Base-by-base conservation (phyloP, 2,329 filamentous ascomycete genomes). In the Fusarium subtropicale region DNA sequence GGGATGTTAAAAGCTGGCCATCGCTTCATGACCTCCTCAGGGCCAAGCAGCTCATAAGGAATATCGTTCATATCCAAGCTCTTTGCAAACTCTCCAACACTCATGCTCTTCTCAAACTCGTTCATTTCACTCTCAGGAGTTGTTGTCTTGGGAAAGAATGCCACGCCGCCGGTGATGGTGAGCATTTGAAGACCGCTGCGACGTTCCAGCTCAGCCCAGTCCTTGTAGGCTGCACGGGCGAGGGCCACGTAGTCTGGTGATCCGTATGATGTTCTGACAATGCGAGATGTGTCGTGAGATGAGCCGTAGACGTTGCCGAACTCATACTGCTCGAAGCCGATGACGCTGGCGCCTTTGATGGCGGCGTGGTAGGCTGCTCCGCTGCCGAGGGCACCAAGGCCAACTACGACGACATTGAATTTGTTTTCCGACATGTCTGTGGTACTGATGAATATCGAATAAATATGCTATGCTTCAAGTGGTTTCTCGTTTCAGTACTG, bases 261-360 rank as follows among this genome's bases (percentile, higher is more conserved):
- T 2, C 67, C 66, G 10, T 75, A 73, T 0, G 73, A 75, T 0
- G 68, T 74, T 13, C 73, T 64, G 10, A 75, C 58, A 5, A 75
- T 75, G 2, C 73, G 67, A 0, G 73, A 75, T 1, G 73, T 75
- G n/a, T 75, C 73, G 38, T 72, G 68, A 0, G 73, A 75, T 2
- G 73, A 71, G 22, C 73, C 73, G 18, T 65, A 68, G 4, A 75
- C 57, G 13, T 75, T 64, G 1, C 73, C 73, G 20, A 75, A 61
- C 30, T 75, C 73, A 24, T 71, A 75, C 13, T 75, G 73, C 18
- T 75, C 71, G 12, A 75, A 74, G 2, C 56, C 69, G 9, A 75
- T 68, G 1, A 74, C 73, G 5, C 58, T 71, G 6, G 60, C 68
- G 7, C 73, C 73, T 36, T 71, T 75, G n/a, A 56, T 48, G 2